Conservation (phyloP, 169 alveolate species). For the Theileria equi region DNA sequence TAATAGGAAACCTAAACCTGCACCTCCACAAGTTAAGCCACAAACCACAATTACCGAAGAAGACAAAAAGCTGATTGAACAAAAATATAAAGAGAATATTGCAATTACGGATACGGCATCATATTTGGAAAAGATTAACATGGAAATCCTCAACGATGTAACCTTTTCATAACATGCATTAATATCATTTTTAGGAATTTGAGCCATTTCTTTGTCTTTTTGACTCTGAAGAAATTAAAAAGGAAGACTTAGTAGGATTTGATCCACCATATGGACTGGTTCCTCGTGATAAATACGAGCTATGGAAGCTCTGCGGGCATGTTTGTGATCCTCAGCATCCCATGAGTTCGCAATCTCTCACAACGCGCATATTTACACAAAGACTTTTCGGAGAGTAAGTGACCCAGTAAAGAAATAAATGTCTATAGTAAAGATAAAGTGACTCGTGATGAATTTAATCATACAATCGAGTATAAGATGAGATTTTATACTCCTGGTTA, state of each 20-base stretch:
- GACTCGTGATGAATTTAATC: constrained; percentile 67
- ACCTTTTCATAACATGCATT: not conserved
- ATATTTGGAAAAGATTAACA: constrained; percentile 37
- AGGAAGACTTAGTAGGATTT: constrained; percentile 61
- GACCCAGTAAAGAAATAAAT: not conserved
- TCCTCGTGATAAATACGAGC: constrained; percentile 67
- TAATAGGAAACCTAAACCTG: constrained; percentile 10
- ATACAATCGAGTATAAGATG: constrained; percentile 66
- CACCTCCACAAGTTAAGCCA: constrained; percentile 8
- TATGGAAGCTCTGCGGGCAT: constrained; percentile 70
- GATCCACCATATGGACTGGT: constrained; percentile 75
- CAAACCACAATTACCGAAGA: constrained; percentile 41
- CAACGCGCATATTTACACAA: constrained; percentile 63
- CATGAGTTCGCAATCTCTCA: constrained; percentile 68
- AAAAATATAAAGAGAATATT: constrained; percentile 28
- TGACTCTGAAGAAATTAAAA: constrained; percentile 49
- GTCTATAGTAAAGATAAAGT: constrained; percentile 34
- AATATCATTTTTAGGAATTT: constrained; percentile 17
- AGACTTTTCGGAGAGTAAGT: constrained; percentile 57
- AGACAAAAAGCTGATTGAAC: constrained; percentile 34
- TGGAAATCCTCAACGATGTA: constrained; percentile 43
- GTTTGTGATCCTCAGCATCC: constrained; percentile 72
- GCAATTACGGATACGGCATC: constrained; percentile 57
- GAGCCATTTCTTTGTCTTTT: constrained; percentile 51
- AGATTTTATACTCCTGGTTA: constrained; percentile 72